These are phyloP conservation scores for Cordyceps javanica DNA, from an alignment of 2,329 filamentous ascomycete species.

Conservation along the genomic window DNA sequence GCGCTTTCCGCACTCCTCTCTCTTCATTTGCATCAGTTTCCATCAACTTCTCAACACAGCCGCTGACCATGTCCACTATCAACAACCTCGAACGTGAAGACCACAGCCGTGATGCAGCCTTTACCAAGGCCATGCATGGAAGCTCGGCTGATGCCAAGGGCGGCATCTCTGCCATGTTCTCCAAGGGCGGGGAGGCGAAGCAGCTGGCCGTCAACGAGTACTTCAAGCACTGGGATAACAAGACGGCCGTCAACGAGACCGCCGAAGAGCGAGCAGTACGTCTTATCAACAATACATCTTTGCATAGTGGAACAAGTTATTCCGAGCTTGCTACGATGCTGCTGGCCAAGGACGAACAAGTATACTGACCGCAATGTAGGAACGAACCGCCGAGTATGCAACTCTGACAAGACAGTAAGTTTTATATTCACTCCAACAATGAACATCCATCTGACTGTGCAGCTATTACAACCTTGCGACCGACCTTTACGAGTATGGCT, in stretches of 20 bases:
- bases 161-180: constrained; percentile 76
- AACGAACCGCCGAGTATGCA: constrained; percentile 80
- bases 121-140: constrained; percentile 84
- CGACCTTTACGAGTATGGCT: constrained; percentile 93
- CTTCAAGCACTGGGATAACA: constrained; percentile 95
- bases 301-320: no score
- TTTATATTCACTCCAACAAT: no score
- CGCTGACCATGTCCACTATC: constrained; percentile 23
- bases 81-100: constrained; percentile 70
- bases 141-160: constrained; percentile 60
- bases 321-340: constrained; percentile 12
- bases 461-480: constrained; percentile 96
- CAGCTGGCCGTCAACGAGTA: constrained; percentile 82
- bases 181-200: constrained; percentile 70
- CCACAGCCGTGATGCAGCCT: constrained; percentile 77
- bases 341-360: background rate
- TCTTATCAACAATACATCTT: background rate
- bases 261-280: constrained; percentile 71
- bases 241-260: constrained; percentile 72
- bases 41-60: background rate
- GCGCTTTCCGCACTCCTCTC: background rate
- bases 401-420: constrained; percentile 81
- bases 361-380: constrained; percentile 36
- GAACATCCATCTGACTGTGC: background rate
- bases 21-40: background rate